Base-by-base conservation (phyloP, 305 asterid genomes). In the Fraxinus platypoda region DNA sequence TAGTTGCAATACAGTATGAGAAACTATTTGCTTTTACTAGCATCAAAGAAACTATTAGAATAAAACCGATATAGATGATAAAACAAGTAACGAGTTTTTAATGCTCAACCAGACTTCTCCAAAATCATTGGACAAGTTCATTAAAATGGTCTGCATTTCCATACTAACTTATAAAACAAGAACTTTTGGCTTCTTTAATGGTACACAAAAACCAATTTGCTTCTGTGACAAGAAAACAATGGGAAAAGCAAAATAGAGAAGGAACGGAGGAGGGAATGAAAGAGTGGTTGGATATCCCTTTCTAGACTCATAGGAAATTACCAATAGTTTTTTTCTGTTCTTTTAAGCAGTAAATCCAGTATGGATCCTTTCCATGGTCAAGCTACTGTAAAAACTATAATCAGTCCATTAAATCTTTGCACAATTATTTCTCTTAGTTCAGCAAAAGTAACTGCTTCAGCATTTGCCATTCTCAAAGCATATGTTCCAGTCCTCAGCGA, bases 11-110 rank as follows among this genome's bases (percentile, higher is more conserved):
- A 37, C 43, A 37, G 37, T 74, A 41, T 41, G 57, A 71, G 38
- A 74, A n/a, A 52, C 30, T 77, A 77, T 33, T 78, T 72, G 70
- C 80, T 59, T 52, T 59, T 21, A 71, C 66, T 78, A 37, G 34
- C 78, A 19, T 34, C 12, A 43, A 11, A 77, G 77, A 70, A 38
- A 41, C 21, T 43, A 71, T 46, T 25, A n/a, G 5, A 49, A 75
- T 8, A 74, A 75, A 75, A 79, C 70, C 71, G 19, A 35, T 4
- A 52, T 23, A 35, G 49, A 72, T 33, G 76, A 34, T 31, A 72
- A 72, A 72, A 72, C 46, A 72, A 72, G 76, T 31, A 71, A 31
- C 43, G 17, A 71, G 43, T 28, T 72, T 34, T 72, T 33, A 72
- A 72, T 8, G 26, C 13, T 31, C 11, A 30, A 31, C 43, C 41